phyloP scores from a whole-genome alignment of 1,284 basidiomycete genomes.

The Butyriboletus pseudospeciosus region DNA sequence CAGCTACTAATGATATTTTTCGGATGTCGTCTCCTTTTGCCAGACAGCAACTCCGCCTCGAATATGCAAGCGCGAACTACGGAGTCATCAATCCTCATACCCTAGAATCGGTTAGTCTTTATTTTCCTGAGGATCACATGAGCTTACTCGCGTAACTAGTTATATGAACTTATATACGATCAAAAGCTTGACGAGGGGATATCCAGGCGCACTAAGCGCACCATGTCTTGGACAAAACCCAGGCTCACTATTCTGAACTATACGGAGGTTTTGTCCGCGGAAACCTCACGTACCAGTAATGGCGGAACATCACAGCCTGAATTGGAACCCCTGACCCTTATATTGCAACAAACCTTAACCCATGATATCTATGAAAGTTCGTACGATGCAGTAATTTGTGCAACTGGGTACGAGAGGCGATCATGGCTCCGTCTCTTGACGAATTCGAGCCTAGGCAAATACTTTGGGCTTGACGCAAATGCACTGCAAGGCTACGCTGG shows the following conservation, averaged over 20 bases:
- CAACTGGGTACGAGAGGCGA: slow-evolving; percentile 56
- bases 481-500: slow-evolving; percentile 12
- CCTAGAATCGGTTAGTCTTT: slow-evolving; percentile 36
- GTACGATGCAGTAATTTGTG: slow-evolving; percentile 54
- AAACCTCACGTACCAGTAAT: slow-evolving; percentile 1
- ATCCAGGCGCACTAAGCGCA: slow-evolving; percentile 30
- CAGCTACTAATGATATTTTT: slow-evolving; percentile 43
- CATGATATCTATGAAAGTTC: slow-evolving; percentile 31
- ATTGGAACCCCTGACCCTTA: slow-evolving; percentile 31
- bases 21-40: slow-evolving; percentile 35
- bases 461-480: slow-evolving; percentile 37
- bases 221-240: slow-evolving; percentile 19
- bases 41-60: slow-evolving; percentile 37
- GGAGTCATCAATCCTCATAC: slow-evolving; percentile 52
- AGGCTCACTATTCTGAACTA: slow-evolving; percentile 40
- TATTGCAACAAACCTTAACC: slow-evolving; percentile 38
- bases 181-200: slow-evolving; percentile 49
- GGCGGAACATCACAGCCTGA: slow-evolving; percentile 4
- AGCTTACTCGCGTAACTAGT: slow-evolving; percentile 25
- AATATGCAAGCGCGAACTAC: slow-evolving; percentile 55
- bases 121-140: not conserved
- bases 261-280: slow-evolving; percentile 38
- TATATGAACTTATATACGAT: slow-evolving; percentile 54
- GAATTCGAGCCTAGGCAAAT: slow-evolving; percentile 41
- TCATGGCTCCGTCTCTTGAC: slow-evolving; percentile 46